Percentiles rank a stretch among this genome's conserved stretches.
These are phyloP conservation scores for Grosmannia penicillata DNA, from an alignment of 2,329 filamentous ascomycete genomes.

Conservation along the genomic window DNA sequence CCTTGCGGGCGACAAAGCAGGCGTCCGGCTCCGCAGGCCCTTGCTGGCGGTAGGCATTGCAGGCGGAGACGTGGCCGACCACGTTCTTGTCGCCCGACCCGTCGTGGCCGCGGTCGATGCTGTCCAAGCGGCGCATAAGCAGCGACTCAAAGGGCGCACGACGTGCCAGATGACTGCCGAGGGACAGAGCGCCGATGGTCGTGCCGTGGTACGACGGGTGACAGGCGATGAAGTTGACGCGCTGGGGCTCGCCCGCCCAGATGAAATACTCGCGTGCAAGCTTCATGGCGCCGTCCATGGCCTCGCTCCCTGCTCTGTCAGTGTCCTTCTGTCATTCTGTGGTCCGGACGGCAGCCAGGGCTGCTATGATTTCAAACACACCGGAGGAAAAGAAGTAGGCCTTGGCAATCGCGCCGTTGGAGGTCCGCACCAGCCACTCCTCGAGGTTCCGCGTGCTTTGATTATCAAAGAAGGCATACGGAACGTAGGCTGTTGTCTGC, in stretches of 20 bases:
- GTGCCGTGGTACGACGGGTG: constrained; percentile 57
- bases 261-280: constrained; percentile 51
- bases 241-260: constrained; percentile 34
- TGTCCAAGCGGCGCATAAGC: too few species aligned
- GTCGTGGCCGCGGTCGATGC: constrained; percentile 25
- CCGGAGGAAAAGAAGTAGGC: constrained; percentile 22
- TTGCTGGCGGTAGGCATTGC: constrained; percentile 42
- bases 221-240: constrained; percentile 49
- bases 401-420: constrained; percentile 19
- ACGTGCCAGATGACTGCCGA: constrained; percentile 44
- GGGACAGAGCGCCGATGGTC: constrained; percentile 45
- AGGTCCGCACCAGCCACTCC: constrained; percentile 23
- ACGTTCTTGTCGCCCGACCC: neutral
- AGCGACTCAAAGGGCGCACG: constrained; percentile 42
- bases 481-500: constrained; percentile 14
- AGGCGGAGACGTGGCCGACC: constrained; percentile 47
- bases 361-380: constrained; percentile 14
- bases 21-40: constrained; percentile 32
- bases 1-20: constrained; percentile 41
- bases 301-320: constrained; percentile 42
- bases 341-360: neutral
- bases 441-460: constrained; percentile 32
- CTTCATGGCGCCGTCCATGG: constrained; percentile 54
- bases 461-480: constrained; percentile 35
- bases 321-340: neutral